Conservation (phyloP, 129 eudicot species). For the Mikania micrantha region DNA sequence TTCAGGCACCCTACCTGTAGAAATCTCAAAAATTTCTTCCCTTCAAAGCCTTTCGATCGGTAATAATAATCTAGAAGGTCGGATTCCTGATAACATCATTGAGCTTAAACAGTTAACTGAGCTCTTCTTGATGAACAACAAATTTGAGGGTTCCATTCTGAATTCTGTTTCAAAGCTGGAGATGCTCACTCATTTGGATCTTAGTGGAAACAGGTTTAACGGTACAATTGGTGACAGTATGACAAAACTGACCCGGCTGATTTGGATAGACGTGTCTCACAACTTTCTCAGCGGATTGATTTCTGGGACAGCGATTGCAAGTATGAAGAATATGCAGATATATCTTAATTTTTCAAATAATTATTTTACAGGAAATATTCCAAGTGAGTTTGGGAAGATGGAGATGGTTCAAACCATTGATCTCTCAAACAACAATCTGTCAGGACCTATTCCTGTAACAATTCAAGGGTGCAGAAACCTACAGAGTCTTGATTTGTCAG, state of each 20-base stretch:
- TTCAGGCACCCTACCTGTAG: no score
- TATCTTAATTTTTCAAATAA: constrained; percentile 66
- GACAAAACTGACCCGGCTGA: constrained; percentile 32
- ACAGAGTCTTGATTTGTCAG: constrained; percentile 51
- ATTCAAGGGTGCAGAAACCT: constrained; percentile 57
- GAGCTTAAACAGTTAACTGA: constrained; percentile 44
- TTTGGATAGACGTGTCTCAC: constrained; percentile 52
- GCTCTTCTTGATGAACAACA: constrained; percentile 47
- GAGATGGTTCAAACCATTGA: constrained; percentile 78
- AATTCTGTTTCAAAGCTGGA: constrained; percentile 44
- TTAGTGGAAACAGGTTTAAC: constrained; percentile 61
- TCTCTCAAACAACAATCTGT: constrained; percentile 63
- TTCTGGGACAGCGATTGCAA: constrained; percentile 41
- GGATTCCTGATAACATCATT: constrained; percentile 49
- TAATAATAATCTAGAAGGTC: constrained; percentile 59
- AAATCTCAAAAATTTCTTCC: constrained; percentile 45
- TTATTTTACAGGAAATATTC: constrained; percentile 44
- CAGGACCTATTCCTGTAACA: constrained; percentile 50
- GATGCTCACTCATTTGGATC: constrained; percentile 48
- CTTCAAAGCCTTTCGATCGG: constrained; percentile 49
- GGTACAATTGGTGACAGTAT: constrained; percentile 52
- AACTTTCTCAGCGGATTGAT: constrained; percentile 52
- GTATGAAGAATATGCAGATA: constrained; percentile 54
- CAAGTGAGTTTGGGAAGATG: constrained; percentile 52
- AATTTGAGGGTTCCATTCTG: constrained; percentile 49